Percentiles rank a stretch among this genome's conserved stretches.
Conservation (phyloP, 2,329 filamentous ascomycete genomes). For the Trichoderma koningii region DNA sequence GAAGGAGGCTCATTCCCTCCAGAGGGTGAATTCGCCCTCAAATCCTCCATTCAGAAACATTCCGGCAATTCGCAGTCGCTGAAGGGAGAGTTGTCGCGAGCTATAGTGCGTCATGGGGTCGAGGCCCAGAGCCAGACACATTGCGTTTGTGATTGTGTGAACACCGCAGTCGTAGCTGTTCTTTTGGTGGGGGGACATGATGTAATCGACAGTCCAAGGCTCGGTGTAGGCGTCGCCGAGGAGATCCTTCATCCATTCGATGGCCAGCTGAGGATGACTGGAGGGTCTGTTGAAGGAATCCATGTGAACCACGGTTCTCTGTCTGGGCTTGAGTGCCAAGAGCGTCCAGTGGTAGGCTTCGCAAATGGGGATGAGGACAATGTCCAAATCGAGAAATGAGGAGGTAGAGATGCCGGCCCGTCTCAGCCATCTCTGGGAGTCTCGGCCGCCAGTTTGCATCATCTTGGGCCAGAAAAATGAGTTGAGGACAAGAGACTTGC, state of each 20-base stretch:
- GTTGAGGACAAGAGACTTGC: conserved; percentile 63
- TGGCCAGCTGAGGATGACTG: conserved; percentile 37
- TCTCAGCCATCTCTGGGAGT: conserved; percentile 58
- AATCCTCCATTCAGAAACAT: conserved; percentile 70
- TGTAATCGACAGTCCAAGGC: conserved; percentile 60
- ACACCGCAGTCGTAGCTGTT: conserved; percentile 78
- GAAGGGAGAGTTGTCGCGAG: conserved; percentile 57
- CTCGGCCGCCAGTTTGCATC: conserved; percentile 48
- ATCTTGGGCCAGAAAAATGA: conserved; percentile 67
- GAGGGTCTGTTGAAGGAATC: conserved; percentile 59
- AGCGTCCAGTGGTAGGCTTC: conserved; percentile 70
- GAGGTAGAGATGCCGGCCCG: conserved; percentile 59
- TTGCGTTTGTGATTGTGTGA: conserved; percentile 72
- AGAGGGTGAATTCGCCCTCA: conserved; percentile 55
- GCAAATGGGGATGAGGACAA: conserved; percentile 71
- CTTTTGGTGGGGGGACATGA: conserved; percentile 58
- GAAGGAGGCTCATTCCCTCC: conserved; percentile 7
- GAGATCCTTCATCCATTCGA: conserved; percentile 54
- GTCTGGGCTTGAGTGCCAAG: conserved; percentile 63
- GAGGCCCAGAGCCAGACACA: conserved; percentile 60
- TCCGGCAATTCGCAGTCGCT: conserved; percentile 64
- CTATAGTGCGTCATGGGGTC: conserved; percentile 54
- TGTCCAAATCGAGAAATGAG: conserved; percentile 64
- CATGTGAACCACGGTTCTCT: conserved; percentile 65
- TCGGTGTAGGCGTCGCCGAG: conserved; percentile 53